These are phyloP conservation scores for Rhynchosporium graminicola DNA, from an alignment of 2,329 filamentous ascomycete genomes.

Conservation along the genomic window DNA sequence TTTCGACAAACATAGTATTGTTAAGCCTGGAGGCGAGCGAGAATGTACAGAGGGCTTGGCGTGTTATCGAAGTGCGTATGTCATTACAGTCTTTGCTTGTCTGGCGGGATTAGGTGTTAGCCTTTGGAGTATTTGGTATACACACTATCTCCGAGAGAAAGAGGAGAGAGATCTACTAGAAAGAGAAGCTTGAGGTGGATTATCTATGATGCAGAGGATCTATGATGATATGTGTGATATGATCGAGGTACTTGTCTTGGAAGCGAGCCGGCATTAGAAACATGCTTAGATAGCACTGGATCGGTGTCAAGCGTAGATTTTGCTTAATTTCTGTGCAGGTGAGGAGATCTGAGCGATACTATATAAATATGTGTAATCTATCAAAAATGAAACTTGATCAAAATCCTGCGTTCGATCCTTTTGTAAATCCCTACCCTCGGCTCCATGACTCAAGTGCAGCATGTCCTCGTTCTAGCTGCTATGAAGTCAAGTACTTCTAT, in stretches of 20 bases:
- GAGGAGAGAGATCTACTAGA: conserved; percentile 30
- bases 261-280: conserved; percentile 1
- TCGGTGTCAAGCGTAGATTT: conserved; percentile 2
- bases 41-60: conserved; percentile 74
- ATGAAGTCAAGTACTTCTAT: no score
- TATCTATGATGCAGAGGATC: not conserved
- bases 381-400: no score
- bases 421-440: no score
- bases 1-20: conserved; percentile 76
- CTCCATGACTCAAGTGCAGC: no score
- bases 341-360: no score
- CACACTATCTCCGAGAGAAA: conserved; percentile 30
- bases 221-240: not conserved
- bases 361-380: no score
- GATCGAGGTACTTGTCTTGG: not conserved
- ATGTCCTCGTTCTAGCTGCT: no score
- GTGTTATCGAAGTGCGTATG: conserved; percentile 83
- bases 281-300: not conserved
- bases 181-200: conserved; percentile 20
- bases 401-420: no score
- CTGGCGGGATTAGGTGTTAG: conserved; percentile 67
- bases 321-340: not conserved
- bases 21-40: conserved; percentile 68
- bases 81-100: conserved; percentile 73
- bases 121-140: conserved; percentile 62